Conservation (phyloP, 345 rosid species). For the Erysimum cheiranthoides region DNA sequence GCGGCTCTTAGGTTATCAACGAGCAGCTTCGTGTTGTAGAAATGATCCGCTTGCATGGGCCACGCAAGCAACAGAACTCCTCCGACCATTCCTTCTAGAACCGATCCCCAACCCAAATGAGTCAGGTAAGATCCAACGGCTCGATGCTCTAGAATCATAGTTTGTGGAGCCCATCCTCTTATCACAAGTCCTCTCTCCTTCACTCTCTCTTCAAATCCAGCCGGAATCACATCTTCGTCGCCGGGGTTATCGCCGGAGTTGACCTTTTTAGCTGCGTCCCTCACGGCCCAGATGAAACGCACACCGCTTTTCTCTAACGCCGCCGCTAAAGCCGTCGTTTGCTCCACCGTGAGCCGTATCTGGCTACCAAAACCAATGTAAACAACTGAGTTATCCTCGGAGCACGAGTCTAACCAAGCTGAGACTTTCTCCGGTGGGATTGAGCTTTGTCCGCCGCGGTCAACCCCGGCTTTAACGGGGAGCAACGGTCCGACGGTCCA, state of each 20-base stretch:
- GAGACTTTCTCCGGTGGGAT: constrained; percentile 27
- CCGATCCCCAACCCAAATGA: constrained; percentile 39
- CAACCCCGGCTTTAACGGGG: constrained; percentile 16
- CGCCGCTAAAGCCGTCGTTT: constrained; percentile 26
- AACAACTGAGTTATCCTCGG: constrained; percentile 32
- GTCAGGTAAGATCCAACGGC: constrained; percentile 36
- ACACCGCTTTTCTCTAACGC: constrained; percentile 36
- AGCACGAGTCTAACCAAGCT: constrained; percentile 31
- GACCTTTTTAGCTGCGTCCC: constrained; percentile 29
- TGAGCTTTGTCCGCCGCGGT: constrained; percentile 31
- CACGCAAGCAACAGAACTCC: constrained; percentile 56
- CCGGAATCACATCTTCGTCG: constrained; percentile 32
- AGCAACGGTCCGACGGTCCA: constrained; percentile 56
- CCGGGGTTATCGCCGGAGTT: background rate
- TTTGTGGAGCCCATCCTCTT: constrained; percentile 39
- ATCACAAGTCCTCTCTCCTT: constrained; percentile 25
- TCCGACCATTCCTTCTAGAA: constrained; percentile 37
- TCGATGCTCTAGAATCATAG: constrained; percentile 28
- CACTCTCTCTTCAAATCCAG: constrained; percentile 31
- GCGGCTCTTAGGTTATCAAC: constrained; percentile 45
- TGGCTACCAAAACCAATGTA: constrained; percentile 40
- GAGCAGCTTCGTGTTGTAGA: constrained; percentile 41
- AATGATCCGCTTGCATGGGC: constrained; percentile 56
- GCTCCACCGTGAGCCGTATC: constrained; percentile 16
- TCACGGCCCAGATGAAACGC: constrained; percentile 33